Evolutionary conservation across 768 basidiomycete species (phyloP).

Genomic region (Boletus huronensis): DNA sequence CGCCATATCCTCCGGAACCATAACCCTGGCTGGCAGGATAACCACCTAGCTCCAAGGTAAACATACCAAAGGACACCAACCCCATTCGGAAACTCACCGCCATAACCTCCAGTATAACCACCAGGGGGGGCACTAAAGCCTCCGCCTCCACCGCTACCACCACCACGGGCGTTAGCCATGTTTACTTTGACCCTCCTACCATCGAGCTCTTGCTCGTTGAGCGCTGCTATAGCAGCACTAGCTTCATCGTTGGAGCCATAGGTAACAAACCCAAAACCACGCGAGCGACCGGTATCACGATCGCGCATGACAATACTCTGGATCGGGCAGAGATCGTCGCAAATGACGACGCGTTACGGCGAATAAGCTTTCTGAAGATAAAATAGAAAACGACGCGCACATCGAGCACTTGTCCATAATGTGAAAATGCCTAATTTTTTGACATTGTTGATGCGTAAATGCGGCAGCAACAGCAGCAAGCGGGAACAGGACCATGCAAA

Average conservation of each 20-base stretch:
- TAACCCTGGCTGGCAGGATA: constrained; percentile 30
- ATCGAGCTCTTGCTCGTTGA: constrained; percentile 93
- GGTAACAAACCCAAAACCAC: constrained; percentile 97
- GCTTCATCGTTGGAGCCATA: constrained; percentile 67
- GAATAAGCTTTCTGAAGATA: constrained; percentile 21
- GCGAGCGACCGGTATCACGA: constrained; percentile 94
- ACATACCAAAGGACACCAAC: background rate
- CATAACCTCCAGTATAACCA: constrained; percentile 32
- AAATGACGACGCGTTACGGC: background rate
- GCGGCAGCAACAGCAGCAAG: constrained; percentile 17
- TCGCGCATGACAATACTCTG: constrained; percentile 98
- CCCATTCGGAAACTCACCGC: constrained; percentile 7
- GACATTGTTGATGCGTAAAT: constrained; percentile 20
- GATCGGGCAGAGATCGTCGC: constrained; percentile 34
- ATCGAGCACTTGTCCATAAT: constrained; percentile 83
- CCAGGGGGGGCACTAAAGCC: constrained; percentile 31
- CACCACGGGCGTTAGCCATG: constrained; percentile 71
- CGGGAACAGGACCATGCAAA: constrained; percentile 25
- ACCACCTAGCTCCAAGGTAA: constrained; percentile 25
- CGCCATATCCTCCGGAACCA: constrained; percentile 24
- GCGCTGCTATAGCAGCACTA: constrained; percentile 62
- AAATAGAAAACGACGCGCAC: constrained; percentile 60
- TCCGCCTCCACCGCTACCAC: constrained; percentile 47
- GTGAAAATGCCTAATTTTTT: constrained; percentile 69
- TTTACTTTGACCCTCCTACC: constrained; percentile 90